phyloP scores from a whole-genome alignment of 306 rosid species.

The Lathyrus sativus region DNA sequence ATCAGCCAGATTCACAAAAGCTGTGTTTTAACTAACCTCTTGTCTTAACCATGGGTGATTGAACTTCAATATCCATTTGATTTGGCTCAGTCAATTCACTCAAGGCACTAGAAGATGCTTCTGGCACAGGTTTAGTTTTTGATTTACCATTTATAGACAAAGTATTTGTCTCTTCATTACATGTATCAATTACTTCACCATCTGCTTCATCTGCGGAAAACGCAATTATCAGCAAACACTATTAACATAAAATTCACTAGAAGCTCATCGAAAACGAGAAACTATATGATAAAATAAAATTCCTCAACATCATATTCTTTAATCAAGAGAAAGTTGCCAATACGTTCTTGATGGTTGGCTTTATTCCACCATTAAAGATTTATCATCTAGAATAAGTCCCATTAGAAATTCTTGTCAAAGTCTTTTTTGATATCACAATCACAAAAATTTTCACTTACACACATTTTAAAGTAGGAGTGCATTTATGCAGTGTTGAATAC shows the following conservation, averaged over 20 bases:
- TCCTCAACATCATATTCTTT: neutral
- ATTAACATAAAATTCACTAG: constrained; percentile 20
- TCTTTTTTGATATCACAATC: neutral
- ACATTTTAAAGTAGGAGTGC: neutral
- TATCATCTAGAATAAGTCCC: neutral
- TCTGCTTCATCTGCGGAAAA: constrained; percentile 48
- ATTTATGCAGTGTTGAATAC: constrained; percentile 1
- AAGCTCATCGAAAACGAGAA: constrained; percentile 31
- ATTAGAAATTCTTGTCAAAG: neutral
- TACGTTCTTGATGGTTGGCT: constrained; percentile 18
- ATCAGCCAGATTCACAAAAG: constrained; percentile 19
- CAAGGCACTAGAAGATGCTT: constrained; percentile 49
- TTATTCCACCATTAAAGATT: constrained; percentile 12
- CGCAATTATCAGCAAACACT: constrained; percentile 20
- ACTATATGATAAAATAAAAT: neutral
- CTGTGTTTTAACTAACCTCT: constrained; percentile 49
- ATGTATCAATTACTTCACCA: constrained; percentile 61
- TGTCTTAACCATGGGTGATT: constrained; percentile 47
- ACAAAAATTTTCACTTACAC: neutral
- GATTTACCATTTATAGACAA: constrained; percentile 36
- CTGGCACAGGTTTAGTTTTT: constrained; percentile 33
- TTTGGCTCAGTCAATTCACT: constrained; percentile 56
- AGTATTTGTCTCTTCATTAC: constrained; percentile 41
- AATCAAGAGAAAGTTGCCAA: constrained; percentile 3
- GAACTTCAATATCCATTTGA: constrained; percentile 45